Evolutionary conservation across 2,329 filamentous ascomycete genomes (phyloP), one percentile per base, ranked within the genome.

Genomic region (Xylaria sp.): DNA sequence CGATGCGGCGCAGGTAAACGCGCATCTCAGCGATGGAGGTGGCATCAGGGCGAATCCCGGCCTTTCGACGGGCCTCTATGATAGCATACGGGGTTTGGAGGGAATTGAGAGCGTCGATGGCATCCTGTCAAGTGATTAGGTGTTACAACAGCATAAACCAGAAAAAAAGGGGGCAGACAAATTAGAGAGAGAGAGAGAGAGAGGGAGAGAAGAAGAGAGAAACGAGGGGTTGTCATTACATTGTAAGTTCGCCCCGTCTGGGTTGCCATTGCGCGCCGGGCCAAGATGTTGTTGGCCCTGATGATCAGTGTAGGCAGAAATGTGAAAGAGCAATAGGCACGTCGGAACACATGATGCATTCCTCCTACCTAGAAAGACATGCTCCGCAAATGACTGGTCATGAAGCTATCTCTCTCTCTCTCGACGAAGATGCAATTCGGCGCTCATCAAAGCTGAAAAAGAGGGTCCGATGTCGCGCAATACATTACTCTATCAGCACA

Each of bases 51-150:
- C 85, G 87, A 70, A 89, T 83, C 23, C 93, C 92, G 20, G 91
- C 91, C 78, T 92, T 92, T 63, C 89, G 87, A 60, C 96, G 90
- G 59, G 91, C 89, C 77, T 97, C 90, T 20, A 97, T 87, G 60
- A 93, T 87, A 57, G 91, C 88, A 77, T 91, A 95, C 60, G 97
- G 97, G 48, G 92, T 93, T 80, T 99, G 96, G 59, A 98, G 89
- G 52, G 93, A 91, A 80, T 98, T 98, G 76, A 98, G 87, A 45
- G 92, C 89, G 73, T 89, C 84, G 70, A 98, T 90, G 56, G 95
- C 96, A 78, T 96, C 93, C 93, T 97, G 72, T 15, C 13, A 41
- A 41, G 28, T 39, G 36, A 60, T 68, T 39, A 25, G n/a, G n/a
- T n/a, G n/a, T n/a, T n/a, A n/a, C n/a, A n/a, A n/a, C n/a, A n/a